Percentiles rank a stretch among this genome's conserved stretches.
These are phyloP conservation scores for Candida palmyrensis DNA, from an alignment of 805 yeast species.

Conservation along the genomic window DNA sequence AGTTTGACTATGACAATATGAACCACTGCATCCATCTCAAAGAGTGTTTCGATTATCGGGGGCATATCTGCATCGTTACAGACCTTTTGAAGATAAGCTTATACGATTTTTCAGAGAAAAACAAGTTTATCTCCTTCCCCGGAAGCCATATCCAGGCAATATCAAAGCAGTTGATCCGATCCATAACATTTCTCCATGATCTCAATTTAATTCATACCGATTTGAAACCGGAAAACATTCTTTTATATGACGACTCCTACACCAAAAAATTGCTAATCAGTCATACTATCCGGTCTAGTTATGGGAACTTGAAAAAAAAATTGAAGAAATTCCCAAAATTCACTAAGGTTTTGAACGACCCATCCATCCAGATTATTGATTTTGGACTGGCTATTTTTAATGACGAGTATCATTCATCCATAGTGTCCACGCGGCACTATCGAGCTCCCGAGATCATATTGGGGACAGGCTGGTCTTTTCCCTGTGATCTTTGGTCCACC, in stretches of 20 bases:
- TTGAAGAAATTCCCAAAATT: slow-evolving; percentile 24
- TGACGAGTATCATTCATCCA: slow-evolving; percentile 88
- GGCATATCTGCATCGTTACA: slow-evolving; percentile 92
- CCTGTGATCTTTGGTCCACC: slow-evolving; percentile 96
- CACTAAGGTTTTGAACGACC: slow-evolving; percentile 58
- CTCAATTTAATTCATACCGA: slow-evolving; percentile 91
- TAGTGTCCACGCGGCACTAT: slow-evolving; percentile 93
- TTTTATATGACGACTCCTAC: slow-evolving; percentile 54
- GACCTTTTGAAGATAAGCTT: slow-evolving; percentile 80
- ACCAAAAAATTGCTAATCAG: slow-evolving; percentile 30
- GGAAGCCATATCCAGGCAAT: slow-evolving; percentile 89
- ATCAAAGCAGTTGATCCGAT: slow-evolving; percentile 76
- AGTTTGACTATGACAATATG: slow-evolving; percentile 60
- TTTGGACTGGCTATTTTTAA: slow-evolving; percentile 96
- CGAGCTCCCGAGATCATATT: slow-evolving; percentile 95
- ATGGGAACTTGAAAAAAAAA: slow-evolving; percentile 16
- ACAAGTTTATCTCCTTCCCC: slow-evolving; percentile 85
- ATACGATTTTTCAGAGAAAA: slow-evolving; percentile 84
- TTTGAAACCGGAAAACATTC: slow-evolving; percentile 90
- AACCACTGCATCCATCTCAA: slow-evolving; percentile 80
- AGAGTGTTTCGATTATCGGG: slow-evolving; percentile 88
- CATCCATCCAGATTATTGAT: slow-evolving; percentile 85
- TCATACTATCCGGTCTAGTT: slow-evolving; percentile 29
- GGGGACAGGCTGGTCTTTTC: slow-evolving; percentile 95
- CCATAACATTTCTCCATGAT: slow-evolving; percentile 87